Evolutionary conservation across 768 basidiomycete genomes (phyloP).

Genomic region (Pisolithus microcarpus): DNA sequence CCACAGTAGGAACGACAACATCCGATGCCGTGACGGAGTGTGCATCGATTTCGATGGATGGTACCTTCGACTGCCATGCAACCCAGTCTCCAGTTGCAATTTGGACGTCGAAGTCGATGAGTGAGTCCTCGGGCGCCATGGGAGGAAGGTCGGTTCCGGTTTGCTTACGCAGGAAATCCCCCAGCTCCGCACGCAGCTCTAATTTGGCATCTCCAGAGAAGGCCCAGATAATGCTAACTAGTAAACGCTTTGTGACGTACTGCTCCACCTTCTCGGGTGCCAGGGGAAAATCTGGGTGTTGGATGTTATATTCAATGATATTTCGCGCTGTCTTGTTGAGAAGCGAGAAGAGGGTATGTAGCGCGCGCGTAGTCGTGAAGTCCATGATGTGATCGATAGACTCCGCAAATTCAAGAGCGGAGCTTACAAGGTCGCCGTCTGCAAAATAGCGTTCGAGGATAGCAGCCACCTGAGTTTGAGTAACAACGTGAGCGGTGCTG

Average conservation of each 20-base stretch:
- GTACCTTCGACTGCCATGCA: constrained; percentile 87
- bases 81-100: constrained; percentile 82
- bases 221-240: constrained; percentile 94
- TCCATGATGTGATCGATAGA: constrained; percentile 99
- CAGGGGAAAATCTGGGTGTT: constrained; percentile 93
- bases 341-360: constrained; percentile 94
- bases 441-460: constrained; percentile 80
- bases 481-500: constrained; percentile 55
- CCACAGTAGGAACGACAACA: constrained; percentile 96
- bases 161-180: constrained; percentile 75
- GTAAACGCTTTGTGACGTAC: constrained; percentile 82
- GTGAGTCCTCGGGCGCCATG: constrained; percentile 64
- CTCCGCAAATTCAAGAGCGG: constrained; percentile 72
- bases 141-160: constrained; percentile 88
- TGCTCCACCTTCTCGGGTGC: constrained; percentile 77
- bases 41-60: constrained; percentile 92
- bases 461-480: constrained; percentile 67
- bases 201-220: constrained; percentile 96
- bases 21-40: constrained; percentile 95
- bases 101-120: constrained; percentile 95
- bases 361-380: constrained; percentile 84
- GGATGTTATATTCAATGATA: constrained; percentile 88
- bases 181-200: constrained; percentile 82
- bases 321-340: constrained; percentile 94
- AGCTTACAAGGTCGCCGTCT: constrained; percentile 72